phyloP scores from a whole-genome alignment of 129 eudicot species.

The Chrysanthemum lavandulifolium region DNA sequence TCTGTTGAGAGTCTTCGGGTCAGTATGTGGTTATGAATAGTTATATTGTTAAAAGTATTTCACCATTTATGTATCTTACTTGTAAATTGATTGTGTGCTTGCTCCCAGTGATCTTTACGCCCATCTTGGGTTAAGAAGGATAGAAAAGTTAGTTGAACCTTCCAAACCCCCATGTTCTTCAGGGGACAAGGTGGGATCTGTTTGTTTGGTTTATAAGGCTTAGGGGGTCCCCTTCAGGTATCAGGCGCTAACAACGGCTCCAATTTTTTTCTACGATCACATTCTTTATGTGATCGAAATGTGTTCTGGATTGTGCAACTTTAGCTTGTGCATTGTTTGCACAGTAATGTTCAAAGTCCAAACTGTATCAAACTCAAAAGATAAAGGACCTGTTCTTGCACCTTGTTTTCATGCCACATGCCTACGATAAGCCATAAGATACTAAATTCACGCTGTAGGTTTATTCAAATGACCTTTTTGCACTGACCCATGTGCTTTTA shows the following conservation, averaged over 20 bases:
- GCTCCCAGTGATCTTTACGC: not conserved
- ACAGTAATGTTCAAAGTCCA: too few relatives aligned
- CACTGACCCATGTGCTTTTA: not conserved
- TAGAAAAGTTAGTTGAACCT: not conserved
- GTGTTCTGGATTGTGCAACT: too few relatives aligned
- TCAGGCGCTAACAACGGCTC: not conserved
- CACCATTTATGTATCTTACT: not conserved
- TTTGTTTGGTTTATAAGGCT: not conserved
- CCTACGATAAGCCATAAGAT: constrained; percentile 4
- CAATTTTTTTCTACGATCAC: not conserved
- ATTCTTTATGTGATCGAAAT: too few relatives aligned
- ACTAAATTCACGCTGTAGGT: constrained; percentile 12
- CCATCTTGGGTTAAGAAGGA: not conserved
- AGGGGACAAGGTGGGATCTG: not conserved
- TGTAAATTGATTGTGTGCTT: not conserved
- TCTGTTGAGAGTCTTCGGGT: not conserved
- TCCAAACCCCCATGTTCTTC: not conserved
- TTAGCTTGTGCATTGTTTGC: too few relatives aligned
- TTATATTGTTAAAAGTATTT: too few relatives aligned
- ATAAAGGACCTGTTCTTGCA: constrained; percentile 7
- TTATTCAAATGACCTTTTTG: not conserved
- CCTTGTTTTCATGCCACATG: not conserved
- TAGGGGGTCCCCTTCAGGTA: not conserved
- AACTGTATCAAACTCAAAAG: too few relatives aligned
- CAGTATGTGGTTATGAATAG: constrained; percentile 2